A percentile compares a stretch with the other conserved stretches of the same genome.
These are phyloP conservation scores for Myxozyma lipomycoides DNA, from an alignment of 805 yeast genomes.

Conservation along the genomic window DNA sequence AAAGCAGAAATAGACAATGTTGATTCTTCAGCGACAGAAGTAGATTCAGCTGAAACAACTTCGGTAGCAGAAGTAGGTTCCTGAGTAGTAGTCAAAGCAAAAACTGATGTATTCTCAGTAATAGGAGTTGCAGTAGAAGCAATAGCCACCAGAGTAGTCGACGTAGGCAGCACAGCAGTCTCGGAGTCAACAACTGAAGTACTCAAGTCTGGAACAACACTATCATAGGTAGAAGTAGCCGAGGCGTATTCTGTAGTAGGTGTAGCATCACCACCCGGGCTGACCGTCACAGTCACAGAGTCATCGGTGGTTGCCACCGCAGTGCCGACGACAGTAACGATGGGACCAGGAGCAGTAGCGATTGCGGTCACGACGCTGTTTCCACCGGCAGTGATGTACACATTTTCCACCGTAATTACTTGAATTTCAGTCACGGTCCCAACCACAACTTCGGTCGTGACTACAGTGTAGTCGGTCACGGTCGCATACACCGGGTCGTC, in stretches of 20 bases:
- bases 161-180: too few relatives aligned
- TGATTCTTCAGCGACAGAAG: constrained; percentile 28
- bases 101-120: background rate
- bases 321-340: constrained; percentile 38
- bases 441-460: constrained; percentile 13
- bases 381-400: constrained; percentile 4
- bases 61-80: constrained; percentile 28
- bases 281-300: background rate
- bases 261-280: background rate
- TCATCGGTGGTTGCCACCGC: constrained; percentile 26
- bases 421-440: constrained; percentile 27
- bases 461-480: constrained; percentile 9
- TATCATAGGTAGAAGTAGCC: background rate
- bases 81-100: background rate
- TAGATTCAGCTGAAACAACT: constrained; percentile 2
- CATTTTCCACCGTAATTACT: constrained; percentile 20
- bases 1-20: constrained; percentile 2
- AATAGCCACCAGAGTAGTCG: too few relatives aligned
- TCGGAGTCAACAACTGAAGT: background rate
- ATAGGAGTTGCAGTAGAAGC: background rate
- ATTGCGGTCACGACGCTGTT: constrained; percentile 6
- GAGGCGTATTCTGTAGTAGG: background rate
- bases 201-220: background rate
- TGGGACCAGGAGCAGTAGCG: constrained; percentile 31
- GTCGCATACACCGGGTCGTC: constrained; percentile 20